Percentiles rank a stretch among this genome's conserved stretches.
These are phyloP conservation scores for Chlamydomonas incerta DNA, from an alignment of 139 green algal genomes.

Conservation along the genomic window DNA sequence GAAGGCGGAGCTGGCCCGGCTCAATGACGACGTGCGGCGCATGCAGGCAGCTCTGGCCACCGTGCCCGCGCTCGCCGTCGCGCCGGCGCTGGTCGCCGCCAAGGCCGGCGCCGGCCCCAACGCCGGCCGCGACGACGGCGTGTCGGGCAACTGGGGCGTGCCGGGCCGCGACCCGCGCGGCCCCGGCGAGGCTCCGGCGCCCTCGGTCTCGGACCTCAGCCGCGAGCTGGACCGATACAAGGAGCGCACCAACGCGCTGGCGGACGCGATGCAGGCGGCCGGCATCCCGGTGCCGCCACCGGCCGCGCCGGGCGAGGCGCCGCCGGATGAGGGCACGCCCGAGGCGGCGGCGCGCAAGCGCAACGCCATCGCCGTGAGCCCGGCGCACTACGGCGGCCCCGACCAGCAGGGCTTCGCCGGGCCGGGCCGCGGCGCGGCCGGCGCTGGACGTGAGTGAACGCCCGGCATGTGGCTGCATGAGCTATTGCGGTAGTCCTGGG, in stretches of 20 bases:
- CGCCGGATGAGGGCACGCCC: background rate
- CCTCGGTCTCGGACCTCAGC: too few relatives aligned
- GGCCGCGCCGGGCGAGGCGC: background rate
- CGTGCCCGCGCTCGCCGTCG: too few relatives aligned
- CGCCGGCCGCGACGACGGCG: background rate
- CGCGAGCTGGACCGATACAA: background rate
- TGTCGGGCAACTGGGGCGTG: background rate
- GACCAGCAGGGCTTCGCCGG: too few relatives aligned
- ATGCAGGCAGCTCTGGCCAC: constrained; percentile 10
- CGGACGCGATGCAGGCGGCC: background rate
- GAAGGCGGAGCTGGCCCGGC: too few relatives aligned
- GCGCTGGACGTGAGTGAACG: too few relatives aligned
- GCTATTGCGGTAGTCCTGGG: too few relatives aligned
- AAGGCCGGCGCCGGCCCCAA: background rate
- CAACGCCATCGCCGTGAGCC: too few relatives aligned
- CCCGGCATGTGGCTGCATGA: too few relatives aligned
- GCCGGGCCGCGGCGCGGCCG: too few relatives aligned
- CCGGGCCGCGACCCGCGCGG: background rate
- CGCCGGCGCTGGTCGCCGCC: background rate
- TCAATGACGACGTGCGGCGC: constrained; percentile 17
- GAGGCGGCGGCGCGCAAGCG: too few relatives aligned
- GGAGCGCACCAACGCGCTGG: background rate
- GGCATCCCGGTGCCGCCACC: background rate
- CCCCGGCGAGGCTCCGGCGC: too few relatives aligned
- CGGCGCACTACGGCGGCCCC: too few relatives aligned